Base-by-base conservation (phyloP, 371 early-diverging fungal species). In the Aphelidium insulamus region DNA sequence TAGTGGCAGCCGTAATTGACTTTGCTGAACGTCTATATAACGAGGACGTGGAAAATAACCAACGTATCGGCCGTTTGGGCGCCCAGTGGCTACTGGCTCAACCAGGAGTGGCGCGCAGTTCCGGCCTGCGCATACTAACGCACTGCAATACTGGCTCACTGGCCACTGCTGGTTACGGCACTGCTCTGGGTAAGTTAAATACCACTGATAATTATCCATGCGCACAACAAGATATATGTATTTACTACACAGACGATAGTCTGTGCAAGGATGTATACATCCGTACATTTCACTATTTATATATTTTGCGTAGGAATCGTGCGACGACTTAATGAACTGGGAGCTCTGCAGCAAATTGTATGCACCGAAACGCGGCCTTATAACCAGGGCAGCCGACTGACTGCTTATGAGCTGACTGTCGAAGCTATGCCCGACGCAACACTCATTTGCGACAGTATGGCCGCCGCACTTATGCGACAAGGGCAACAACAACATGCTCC, bases 321-420 rank as follows among this genome's bases (percentile, higher is more conserved):
- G 32, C 76, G 91, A 15, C 64, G 73, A 18, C 47, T 94, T 25
- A 59, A 82, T 36, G 40, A 34, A 0, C 16, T 37, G 11, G 50
- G 55, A 4, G 34, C 50, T 2, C 54, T 87, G 16, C 56, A 63
- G 9, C 87, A 80, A 38, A 85, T 76, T 17, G 88, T 69, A 39
- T 94, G 85, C 52, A 85, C 91, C 11, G 92, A 94, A 47, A 94
- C 92, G 3, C 58, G 95, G 12, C 95, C 92, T 5, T 94, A 94
- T 54, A 90, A 88, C 55, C 91, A 94, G 53, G 95, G 92, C 1
- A 73, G 80, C 3, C 67, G 91, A 6, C 54, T 94, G 39, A 94
- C 92, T 6, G 83, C 92, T 15, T 91, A 81, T 40, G 95, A 94
- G 49, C 67, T 94, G 9, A 67, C 76, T n/a, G 71, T 72, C 44